Evolutionary conservation across 768 basidiomycete genomes (phyloP).

Genomic region (Pisolithus sp.): DNA sequence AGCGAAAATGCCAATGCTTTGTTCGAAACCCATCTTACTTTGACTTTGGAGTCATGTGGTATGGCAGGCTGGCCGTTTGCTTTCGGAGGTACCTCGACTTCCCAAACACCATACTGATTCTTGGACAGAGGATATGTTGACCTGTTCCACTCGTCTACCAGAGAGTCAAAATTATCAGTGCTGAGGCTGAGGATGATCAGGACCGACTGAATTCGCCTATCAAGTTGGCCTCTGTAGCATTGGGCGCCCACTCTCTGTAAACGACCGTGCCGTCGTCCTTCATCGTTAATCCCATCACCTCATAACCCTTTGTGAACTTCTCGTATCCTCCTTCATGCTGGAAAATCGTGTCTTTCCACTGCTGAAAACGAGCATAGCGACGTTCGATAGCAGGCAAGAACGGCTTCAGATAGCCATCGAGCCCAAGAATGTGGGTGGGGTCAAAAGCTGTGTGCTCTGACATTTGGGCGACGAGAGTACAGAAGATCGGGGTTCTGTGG

Average conservation of each 20-base stretch:
- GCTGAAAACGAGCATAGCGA: slow-evolving; percentile 60
- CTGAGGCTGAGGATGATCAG: neutral
- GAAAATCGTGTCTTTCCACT: slow-evolving; percentile 74
- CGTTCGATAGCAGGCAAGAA: slow-evolving; percentile 62
- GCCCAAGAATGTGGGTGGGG: slow-evolving; percentile 48
- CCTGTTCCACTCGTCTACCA: slow-evolving; percentile 81
- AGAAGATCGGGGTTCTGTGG: neutral
- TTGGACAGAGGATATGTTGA: slow-evolving; percentile 80
- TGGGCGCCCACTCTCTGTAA: slow-evolving; percentile 97
- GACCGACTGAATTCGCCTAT: slow-evolving; percentile 96
- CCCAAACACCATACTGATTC: slow-evolving; percentile 85
- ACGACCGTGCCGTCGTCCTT: slow-evolving; percentile 57
- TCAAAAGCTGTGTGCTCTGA: slow-evolving; percentile 48
- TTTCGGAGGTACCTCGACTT: slow-evolving; percentile 66
- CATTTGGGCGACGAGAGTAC: slow-evolving; percentile 9
- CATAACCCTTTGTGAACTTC: slow-evolving; percentile 51
- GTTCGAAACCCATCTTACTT: slow-evolving; percentile 42
- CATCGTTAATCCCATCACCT: slow-evolving; percentile 68
- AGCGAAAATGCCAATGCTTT: neutral
- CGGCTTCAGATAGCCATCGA: slow-evolving; percentile 73
- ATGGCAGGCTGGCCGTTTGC: slow-evolving; percentile 71
- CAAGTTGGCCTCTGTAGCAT: slow-evolving; percentile 71
- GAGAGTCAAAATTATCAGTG: neutral
- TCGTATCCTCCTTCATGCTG: slow-evolving; percentile 80
- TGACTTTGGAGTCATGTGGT: slow-evolving; percentile 92